Conservation (phyloP, 805 yeast species). For the Saccharomycopsis sp. region DNA sequence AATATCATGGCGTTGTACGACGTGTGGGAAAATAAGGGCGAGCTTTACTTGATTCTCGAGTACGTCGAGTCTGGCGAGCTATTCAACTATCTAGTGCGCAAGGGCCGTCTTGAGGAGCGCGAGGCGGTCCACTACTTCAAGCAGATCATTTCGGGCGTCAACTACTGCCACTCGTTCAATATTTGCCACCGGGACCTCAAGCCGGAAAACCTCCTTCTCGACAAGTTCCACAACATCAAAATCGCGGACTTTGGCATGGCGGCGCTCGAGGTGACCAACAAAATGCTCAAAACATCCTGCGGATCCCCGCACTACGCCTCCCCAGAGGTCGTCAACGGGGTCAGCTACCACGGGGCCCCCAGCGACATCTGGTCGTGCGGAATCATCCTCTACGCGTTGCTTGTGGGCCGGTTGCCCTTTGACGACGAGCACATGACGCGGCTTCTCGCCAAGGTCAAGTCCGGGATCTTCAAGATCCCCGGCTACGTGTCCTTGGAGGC, state of each 20-base stretch:
- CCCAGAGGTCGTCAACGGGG: constrained; percentile 95
- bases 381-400: constrained; percentile 83
- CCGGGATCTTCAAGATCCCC: constrained; percentile 83
- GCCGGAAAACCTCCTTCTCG: constrained; percentile 75
- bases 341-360: constrained; percentile 92
- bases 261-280: constrained; percentile 78
- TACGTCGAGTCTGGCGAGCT: constrained; percentile 97
- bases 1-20: constrained; percentile 75
- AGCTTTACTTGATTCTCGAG: constrained; percentile 80
- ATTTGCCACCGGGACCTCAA: constrained; percentile 85
- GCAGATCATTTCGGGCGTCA: constrained; percentile 77
- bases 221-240: constrained; percentile 80
- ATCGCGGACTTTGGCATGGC: constrained; percentile 99
- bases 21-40: constrained; percentile 83
- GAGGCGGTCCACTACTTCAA: constrained; percentile 89
- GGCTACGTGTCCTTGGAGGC: constrained; percentile 75
- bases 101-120: constrained; percentile 79
- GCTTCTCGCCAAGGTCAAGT: constrained; percentile 81
- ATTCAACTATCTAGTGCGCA: constrained; percentile 82
- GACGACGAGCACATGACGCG: constrained; percentile 94
- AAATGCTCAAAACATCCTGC: constrained; percentile 86
- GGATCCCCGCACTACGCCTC: constrained; percentile 99
- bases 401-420: constrained; percentile 93
- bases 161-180: constrained; percentile 78
- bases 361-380: constrained; percentile 99